phyloP scores from a whole-genome alignment of 2,329 filamentous ascomycete species.

The Annulohypoxylon truncatum region DNA sequence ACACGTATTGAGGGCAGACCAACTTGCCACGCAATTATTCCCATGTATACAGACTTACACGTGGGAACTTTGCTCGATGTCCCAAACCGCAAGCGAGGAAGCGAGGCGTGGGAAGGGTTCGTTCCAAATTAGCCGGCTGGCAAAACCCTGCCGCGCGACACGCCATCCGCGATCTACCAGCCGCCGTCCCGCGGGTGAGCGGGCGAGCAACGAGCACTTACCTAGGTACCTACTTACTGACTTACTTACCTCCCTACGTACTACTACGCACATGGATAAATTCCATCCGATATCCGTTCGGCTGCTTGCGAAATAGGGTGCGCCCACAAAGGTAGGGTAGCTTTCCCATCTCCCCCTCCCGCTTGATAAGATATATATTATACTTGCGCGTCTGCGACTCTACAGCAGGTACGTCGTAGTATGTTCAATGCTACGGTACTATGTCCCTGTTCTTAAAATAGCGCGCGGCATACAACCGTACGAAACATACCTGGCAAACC shows the following conservation, averaged over 20 bases:
- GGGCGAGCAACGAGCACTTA: slow-evolving; percentile 2
- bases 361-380: slow-evolving; percentile 40
- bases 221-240: background rate
- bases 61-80: slow-evolving; percentile 15
- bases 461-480: slow-evolving; percentile 28
- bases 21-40: background rate
- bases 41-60: background rate
- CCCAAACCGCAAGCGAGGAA: background rate
- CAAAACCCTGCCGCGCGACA: slow-evolving; percentile 31
- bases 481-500: slow-evolving; percentile 15
- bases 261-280: too few species aligned
- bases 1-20: background rate
- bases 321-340: background rate
- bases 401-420: too few species aligned
- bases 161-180: slow-evolving; percentile 31
- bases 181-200: slow-evolving; percentile 31
- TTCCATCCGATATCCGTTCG: too few species aligned
- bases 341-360: slow-evolving; percentile 4
- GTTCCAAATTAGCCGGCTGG: slow-evolving; percentile 36
- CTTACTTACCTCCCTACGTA: background rate
- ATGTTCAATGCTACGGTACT: background rate
- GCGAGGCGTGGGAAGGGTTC: background rate
- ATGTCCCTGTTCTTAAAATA: slow-evolving; percentile 29
- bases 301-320: background rate
- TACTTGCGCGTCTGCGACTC: slow-evolving; percentile 3